Base-by-base conservation (phyloP, 2,329 filamentous ascomycete species). In the Pseudogymnoascus sp. region DNA sequence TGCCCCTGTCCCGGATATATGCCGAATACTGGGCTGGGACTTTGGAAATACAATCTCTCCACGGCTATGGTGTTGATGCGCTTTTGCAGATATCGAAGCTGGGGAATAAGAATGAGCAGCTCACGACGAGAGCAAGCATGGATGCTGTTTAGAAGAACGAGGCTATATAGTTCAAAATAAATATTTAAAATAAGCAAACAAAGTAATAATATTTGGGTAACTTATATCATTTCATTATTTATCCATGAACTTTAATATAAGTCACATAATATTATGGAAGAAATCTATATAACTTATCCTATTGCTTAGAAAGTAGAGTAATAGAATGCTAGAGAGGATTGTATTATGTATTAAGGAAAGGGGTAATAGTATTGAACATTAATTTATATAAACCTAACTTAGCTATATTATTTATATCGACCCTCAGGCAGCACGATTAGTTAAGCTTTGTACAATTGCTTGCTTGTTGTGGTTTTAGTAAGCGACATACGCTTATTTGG, bases 11-110 rank as follows among this genome's bases (percentile, higher is more conserved):
- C 70, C 85, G 91, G 66, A 90, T 97, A 2, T 99, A 97, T 75
- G 92, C 93, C 28, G 93, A 97, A 75, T 97, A 97, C 75, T 99
- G 94, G 94, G 94, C 94, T 2, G 94, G 94, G 23, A 94, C 85
- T 70, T 78, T 99, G 7, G 90, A 96, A 70, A 76, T 97, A 64
- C 93, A 97, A 73, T 97, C 90, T 71, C 78, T 99, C 6, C 93
- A 97, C 73, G 95, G 94, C 0, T 97, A 97, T 73, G 94, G 94
- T 12, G 91, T 95, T 5, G 94, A 99, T 77, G 92, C 90, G 0
- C 99, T 99, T 72, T 77, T 99, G 66, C 92, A 97, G 73, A 96
- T 99, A 65, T 96, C 91, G 4, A 95, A 96, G 74, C 80, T 99
- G 63, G 94, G 94, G 18, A 99, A 99, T 75, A 97, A 96, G 80